Base-by-base conservation (phyloP, 2,329 filamentous ascomycete genomes). In the Fusarium tanahbumbuense region DNA sequence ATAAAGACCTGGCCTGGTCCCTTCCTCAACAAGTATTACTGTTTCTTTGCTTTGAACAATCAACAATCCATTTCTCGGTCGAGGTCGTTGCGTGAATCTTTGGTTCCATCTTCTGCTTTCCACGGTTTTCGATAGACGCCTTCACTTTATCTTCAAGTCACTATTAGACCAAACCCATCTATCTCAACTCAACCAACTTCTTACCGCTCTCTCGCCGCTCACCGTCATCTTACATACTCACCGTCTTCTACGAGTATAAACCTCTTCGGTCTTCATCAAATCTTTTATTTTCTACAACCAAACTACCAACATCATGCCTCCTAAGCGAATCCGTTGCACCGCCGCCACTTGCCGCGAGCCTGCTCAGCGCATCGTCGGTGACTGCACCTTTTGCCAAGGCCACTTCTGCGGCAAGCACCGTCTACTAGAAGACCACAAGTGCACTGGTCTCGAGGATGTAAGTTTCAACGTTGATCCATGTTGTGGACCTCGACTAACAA, bases 361-460 rank as follows among this genome's bases (percentile, higher is more conserved):
- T 30, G 94, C 94, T 18, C 94, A 98, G 81, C 91, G 93, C 72
- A 98, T 99, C 77, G 93, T 98, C 64, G 96, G 96, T 57, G 95
- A 98, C 84, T 99, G 96, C 83, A 91, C 90, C 67, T 98, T 98
- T 86, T 99, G 96, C 85, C 86, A 91, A 59, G 94, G 94, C 47
- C 93, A 97, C 80, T 98, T 93, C 85, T 99, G 96, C 83, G 93
- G 93, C 75, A 97, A 94, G 84, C 96, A 99, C 83, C 88, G 96
- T 60, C 88, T 98, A 83, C 83, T 98, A 70, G 96, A 99, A 82
- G 93, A 95, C 75, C 96, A 99, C 84, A 93, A 93, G 83, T 99
- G 96, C 84, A 89, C 88, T 70, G 94, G 94, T 42, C 85, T 99
- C 60, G 96, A 98, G 85, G 93, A 97, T 83, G 89, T 91, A 84